phyloP scores from a whole-genome alignment of 1,284 basidiomycete genomes.

The Ustilago nuda region DNA sequence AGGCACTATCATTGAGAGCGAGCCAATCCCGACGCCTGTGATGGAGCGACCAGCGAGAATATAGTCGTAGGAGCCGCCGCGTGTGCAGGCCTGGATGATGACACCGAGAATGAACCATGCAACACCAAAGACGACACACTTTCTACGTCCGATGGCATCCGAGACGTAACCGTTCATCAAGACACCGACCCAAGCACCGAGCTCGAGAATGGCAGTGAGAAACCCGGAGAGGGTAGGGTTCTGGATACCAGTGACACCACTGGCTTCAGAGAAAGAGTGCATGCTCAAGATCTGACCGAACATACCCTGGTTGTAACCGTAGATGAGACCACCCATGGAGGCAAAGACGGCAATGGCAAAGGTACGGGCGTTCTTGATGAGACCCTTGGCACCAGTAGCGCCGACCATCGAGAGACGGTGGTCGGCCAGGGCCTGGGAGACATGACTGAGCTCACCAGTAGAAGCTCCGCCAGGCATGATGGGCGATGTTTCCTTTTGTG shows the following conservation, averaged over 20 bases:
- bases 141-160: conserved; percentile 77
- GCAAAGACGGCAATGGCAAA: conserved; percentile 70
- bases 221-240: conserved; percentile 77
- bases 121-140: conserved; percentile 78
- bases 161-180: conserved; percentile 77
- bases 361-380: conserved; percentile 56
- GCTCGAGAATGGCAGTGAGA: conserved; percentile 80
- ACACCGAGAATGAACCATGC: conserved; percentile 80
- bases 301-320: conserved; percentile 80
- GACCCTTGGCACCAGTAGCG: conserved; percentile 49
- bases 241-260: conserved; percentile 78
- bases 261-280: conserved; percentile 77
- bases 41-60: conserved; percentile 78
- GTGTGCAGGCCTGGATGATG: conserved; percentile 75
- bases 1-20: conserved; percentile 77
- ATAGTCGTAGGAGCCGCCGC: conserved; percentile 74
- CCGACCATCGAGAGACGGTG: conserved; percentile 50
- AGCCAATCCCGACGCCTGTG: conserved; percentile 82
- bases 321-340: conserved; percentile 81
- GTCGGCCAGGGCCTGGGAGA: conserved; percentile 37
- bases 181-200: conserved; percentile 81
- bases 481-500: not conserved
- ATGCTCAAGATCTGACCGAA: conserved; percentile 79
- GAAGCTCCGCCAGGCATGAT: conserved; percentile 12
- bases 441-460: not conserved